Percentiles rank a stretch among this genome's conserved stretches.
Conservation (phyloP, 176 grass and related monocot species). For the Musa beccarii region DNA sequence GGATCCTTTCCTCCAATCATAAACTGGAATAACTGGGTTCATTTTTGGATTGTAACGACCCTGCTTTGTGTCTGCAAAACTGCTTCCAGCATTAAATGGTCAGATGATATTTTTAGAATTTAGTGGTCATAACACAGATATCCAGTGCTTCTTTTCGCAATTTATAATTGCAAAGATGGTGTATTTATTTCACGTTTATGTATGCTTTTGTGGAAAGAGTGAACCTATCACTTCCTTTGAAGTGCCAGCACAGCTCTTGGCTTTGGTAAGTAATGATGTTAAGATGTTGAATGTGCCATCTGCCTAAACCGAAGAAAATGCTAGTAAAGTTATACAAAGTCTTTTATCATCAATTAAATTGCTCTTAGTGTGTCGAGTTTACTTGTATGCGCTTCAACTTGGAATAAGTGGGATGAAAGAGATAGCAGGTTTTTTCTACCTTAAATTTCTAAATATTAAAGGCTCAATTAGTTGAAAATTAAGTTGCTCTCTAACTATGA, state of each 20-base stretch:
- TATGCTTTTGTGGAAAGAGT: neutral
- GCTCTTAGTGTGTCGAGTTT: neutral
- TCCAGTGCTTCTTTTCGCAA: conserved; percentile 22
- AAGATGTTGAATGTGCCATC: neutral
- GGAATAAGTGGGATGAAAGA: neutral
- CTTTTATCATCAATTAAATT: neutral
- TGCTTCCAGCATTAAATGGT: conserved; percentile 51
- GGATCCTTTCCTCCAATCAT: conserved; percentile 98
- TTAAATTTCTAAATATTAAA: neutral
- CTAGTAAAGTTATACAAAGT: neutral
- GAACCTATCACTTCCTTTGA: neutral
- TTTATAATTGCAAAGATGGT: neutral
- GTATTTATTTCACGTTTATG: neutral
- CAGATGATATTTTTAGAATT: conserved; percentile 12
- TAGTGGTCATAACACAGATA: conserved; percentile 8
- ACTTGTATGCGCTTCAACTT: neutral
- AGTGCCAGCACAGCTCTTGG: neutral
- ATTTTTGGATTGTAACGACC: conserved; percentile 98
- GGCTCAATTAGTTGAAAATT: neutral
- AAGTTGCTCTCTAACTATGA: neutral
- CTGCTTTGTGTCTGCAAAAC: conserved; percentile 95
- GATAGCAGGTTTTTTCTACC: too few relatives aligned
- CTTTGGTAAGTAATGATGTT: neutral
- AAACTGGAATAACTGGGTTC: conserved; percentile 65
- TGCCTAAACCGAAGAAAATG: neutral